These are phyloP conservation scores for Pichia norvegensis DNA, from an alignment of 1,139 yeast genomes.

Conservation along the genomic window DNA sequence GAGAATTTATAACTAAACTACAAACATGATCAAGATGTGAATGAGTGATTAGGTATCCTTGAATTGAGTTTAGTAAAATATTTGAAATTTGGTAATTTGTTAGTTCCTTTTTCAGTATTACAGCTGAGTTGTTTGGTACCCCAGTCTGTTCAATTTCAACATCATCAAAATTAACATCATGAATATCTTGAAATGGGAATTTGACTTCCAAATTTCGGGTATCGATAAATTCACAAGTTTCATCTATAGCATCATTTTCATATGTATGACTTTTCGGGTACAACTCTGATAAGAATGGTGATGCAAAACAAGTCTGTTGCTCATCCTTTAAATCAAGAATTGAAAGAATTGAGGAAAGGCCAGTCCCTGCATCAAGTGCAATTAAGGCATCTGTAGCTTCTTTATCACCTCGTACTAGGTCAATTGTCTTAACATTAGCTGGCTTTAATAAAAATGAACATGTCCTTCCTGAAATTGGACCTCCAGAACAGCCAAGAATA, in stretches of 20 bases:
- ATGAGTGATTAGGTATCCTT: constrained; percentile 59
- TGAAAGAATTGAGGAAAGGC: constrained; percentile 50
- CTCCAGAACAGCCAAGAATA: constrained; percentile 70
- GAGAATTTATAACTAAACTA: constrained; percentile 65
- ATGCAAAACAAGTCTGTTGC: constrained; percentile 14
- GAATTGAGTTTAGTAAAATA: constrained; percentile 17
- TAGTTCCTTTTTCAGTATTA: background rate
- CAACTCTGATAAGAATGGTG: constrained; percentile 14
- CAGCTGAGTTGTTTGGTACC: background rate
- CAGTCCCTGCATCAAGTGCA: constrained; percentile 76
- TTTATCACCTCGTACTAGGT: background rate
- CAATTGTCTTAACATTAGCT: constrained; percentile 31
- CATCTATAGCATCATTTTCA: background rate
- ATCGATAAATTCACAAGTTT: background rate
- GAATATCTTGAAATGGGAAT: constrained; percentile 4
- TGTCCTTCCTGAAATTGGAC: constrained; percentile 62
- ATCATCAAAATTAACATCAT: background rate
- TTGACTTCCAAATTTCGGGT: constrained; percentile 1
- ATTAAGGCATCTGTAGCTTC: constrained; percentile 35
- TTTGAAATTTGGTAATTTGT: constrained; percentile 16
- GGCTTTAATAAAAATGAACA: constrained; percentile 65
- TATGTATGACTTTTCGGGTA: constrained; percentile 14
- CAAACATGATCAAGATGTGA: constrained; percentile 78
- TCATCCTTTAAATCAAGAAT: constrained; percentile 31
- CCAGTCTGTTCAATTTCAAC: background rate